These are phyloP conservation scores for Tuber indicum DNA, from an alignment of 495 filamentous ascomycete genomes.

Conservation along the genomic window DNA sequence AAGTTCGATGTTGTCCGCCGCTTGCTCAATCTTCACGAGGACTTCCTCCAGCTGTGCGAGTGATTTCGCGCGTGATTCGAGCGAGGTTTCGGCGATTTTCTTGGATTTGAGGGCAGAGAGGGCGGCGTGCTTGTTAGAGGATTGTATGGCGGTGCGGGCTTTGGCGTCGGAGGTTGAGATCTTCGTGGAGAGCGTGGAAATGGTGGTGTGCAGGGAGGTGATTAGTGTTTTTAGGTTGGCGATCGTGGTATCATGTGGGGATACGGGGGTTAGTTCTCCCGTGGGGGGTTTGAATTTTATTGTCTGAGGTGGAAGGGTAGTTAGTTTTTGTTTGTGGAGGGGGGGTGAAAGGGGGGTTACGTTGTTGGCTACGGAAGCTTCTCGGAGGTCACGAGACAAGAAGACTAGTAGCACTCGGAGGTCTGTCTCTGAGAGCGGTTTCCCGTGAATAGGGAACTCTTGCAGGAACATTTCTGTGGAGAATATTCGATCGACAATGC, in stretches of 20 bases:
- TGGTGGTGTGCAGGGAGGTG: slow-evolving; percentile 47
- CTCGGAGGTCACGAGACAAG: slow-evolving; percentile 61
- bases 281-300: slow-evolving; percentile 62
- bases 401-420: slow-evolving; percentile 64
- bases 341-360: slow-evolving; percentile 41
- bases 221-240: slow-evolving; percentile 65
- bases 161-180: slow-evolving; percentile 48
- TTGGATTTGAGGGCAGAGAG: slow-evolving; percentile 71
- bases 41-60: slow-evolving; percentile 78
- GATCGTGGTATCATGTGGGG: slow-evolving; percentile 67
- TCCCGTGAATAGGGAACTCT: slow-evolving; percentile 53
- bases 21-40: slow-evolving; percentile 72
- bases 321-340: background rate
- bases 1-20: slow-evolving; percentile 71
- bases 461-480: slow-evolving; percentile 58
- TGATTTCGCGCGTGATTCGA: slow-evolving; percentile 61
- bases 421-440: slow-evolving; percentile 57
- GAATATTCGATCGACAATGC: slow-evolving; percentile 56
- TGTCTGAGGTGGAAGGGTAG: slow-evolving; percentile 45
- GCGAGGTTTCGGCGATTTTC: slow-evolving; percentile 66
- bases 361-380: slow-evolving; percentile 59
- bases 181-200: slow-evolving; percentile 54
- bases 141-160: slow-evolving; percentile 61
- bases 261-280: slow-evolving; percentile 44
- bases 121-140: slow-evolving; percentile 67